Evolutionary conservation across 768 basidiomycete species (phyloP).

Genomic region (Kwoniella sp.): DNA sequence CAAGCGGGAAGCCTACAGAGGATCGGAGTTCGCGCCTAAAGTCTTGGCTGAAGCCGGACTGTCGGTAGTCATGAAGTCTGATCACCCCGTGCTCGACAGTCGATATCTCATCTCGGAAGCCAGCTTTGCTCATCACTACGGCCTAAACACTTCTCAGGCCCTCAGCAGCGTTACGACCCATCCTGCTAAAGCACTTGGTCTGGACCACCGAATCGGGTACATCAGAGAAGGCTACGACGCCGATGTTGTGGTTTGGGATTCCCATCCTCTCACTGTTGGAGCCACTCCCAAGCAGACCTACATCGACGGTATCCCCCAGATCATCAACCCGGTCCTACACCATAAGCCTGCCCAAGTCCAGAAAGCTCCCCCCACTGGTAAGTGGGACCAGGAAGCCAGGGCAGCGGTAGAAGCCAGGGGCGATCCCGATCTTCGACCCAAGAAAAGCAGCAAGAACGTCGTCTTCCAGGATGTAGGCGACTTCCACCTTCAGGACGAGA

Average conservation of each 20-base stretch:
- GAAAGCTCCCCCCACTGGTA: conserved; percentile 65
- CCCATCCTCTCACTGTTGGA: conserved; percentile 73
- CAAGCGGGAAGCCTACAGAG: conserved; percentile 76
- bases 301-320: conserved; percentile 80
- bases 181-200: conserved; percentile 70
- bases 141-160: conserved; percentile 67
- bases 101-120: conserved; percentile 81
- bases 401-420: conserved; percentile 70
- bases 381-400: conserved; percentile 70
- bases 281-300: conserved; percentile 79
- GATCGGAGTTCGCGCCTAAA: conserved; percentile 77
- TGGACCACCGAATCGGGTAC: conserved; percentile 75
- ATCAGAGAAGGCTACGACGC: conserved; percentile 73
- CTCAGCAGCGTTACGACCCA: conserved; percentile 72
- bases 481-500: conserved; percentile 54
- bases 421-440: conserved; percentile 68
- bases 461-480: conserved; percentile 69
- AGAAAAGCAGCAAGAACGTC: conserved; percentile 58
- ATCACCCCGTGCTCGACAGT: conserved; percentile 62
- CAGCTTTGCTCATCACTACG: conserved; percentile 73
- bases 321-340: conserved; percentile 55
- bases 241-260: conserved; percentile 67
- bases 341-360: conserved; percentile 66
- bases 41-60: conserved; percentile 71
- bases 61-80: conserved; percentile 70